Evolutionary conservation across 2,329 filamentous ascomycete genomes (phyloP), one percentile per base, ranked within the genome.

Genomic region (Tolypocladium album): DNA sequence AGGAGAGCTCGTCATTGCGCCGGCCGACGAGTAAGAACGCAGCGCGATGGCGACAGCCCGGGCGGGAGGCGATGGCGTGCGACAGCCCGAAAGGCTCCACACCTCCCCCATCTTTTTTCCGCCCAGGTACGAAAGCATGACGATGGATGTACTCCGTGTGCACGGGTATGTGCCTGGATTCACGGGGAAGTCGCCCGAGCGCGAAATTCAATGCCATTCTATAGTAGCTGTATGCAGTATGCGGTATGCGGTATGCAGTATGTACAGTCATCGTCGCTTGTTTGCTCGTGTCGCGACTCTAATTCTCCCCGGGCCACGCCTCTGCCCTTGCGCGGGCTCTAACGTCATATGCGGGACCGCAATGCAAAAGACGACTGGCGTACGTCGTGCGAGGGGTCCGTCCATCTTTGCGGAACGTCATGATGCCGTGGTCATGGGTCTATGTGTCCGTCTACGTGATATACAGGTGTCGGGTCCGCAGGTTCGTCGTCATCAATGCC

Each of bases 21-120:
- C 24, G 57, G 45, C 45, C 34, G 61, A 61, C 61, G 61, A 62
- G 61, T 64, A 59, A 64, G 62, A 57, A 57, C 55, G 61, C 60
- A 43, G 56, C 57, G 57, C 55, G 63, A 67, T 67, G 66, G 65
- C 66, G 66, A 67, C 66, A 67, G 57, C 57, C 63, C 62, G 63
- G 56, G 45, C 45, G 22, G 22, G 45, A 22, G n/a, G 45, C 22
- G 47, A 42, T 39, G 24, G 60, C 42, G 56, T 36, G 65, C 66
- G 66, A 67, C 66, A 67, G 59, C 58, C 63, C 62, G 63, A 64
- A 58, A 57, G 59, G 12, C 50, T 22, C 50, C 50, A 55, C 50
- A 11, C 22, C 8, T 9, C 31, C 20, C 31, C 50, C 50, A 55
- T 55, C 47, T 20, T 20, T 20, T 20, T 11, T 52, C 27, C 24